Percentiles rank a stretch among this genome's conserved stretches.
Conservation (phyloP, 179 eudicot genomes). For the Silene coronaria region DNA sequence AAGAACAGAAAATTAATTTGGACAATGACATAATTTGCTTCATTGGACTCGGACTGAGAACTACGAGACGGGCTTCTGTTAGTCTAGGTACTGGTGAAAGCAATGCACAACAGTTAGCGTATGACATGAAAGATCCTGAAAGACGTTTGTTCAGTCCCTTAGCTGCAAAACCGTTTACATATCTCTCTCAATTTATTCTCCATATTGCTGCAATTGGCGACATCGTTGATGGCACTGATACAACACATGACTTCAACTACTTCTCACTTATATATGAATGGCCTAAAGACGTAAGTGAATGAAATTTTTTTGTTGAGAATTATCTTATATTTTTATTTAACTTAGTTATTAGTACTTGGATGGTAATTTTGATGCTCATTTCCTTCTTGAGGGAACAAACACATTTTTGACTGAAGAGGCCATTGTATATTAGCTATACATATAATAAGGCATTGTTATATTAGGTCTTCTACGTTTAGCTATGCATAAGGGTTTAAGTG, state of each 20-base stretch:
- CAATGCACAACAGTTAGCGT: constrained; percentile 41
- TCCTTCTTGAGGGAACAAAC: background rate
- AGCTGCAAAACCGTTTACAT: constrained; percentile 66
- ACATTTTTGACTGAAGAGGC: background rate
- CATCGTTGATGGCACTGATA: constrained; percentile 97
- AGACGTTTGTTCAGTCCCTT: constrained; percentile 70
- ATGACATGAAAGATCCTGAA: constrained; percentile 67
- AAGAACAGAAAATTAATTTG: constrained; percentile 41
- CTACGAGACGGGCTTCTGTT: constrained; percentile 36
- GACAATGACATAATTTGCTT: constrained; percentile 53
- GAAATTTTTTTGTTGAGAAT: constrained; percentile 7
- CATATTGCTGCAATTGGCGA: constrained; percentile 99
- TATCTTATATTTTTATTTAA: background rate
- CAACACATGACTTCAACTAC: constrained; percentile 98
- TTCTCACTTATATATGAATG: constrained; percentile 92
- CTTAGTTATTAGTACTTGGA: background rate
- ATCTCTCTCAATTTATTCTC: constrained; percentile 90
- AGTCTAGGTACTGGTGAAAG: constrained; percentile 43
- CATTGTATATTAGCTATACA: background rate
- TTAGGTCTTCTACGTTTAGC: background rate
- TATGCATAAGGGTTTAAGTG: background rate
- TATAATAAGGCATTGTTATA: background rate
- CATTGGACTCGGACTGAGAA: constrained; percentile 83
- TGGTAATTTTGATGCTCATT: background rate
- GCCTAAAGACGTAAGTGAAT: constrained; percentile 89